phyloP scores from a whole-genome alignment of 1,139 yeast species.

The Saccharomyces hybrid region DNA sequence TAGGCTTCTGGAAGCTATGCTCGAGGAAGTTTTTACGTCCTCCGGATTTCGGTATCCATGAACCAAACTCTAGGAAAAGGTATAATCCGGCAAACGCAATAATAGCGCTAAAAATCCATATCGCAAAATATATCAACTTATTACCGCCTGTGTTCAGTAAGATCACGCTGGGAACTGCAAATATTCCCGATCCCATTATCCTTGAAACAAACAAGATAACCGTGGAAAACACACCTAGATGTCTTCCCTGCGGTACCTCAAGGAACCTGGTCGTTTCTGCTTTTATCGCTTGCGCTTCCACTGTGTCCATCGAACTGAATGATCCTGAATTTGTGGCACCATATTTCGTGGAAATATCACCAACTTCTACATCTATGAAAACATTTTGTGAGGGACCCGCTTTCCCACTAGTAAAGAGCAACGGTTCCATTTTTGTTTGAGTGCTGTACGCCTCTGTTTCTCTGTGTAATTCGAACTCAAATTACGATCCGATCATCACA shows the following conservation, averaged over 20 bases:
- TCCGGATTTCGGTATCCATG: slow-evolving; percentile 64
- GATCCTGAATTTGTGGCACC: slow-evolving; percentile 2
- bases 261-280: slow-evolving; percentile 17
- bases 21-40: slow-evolving; percentile 68
- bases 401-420: background rate
- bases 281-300: slow-evolving; percentile 6
- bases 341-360: background rate
- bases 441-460: background rate
- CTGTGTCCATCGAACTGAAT: slow-evolving; percentile 7
- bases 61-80: slow-evolving; percentile 60
- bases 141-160: slow-evolving; percentile 64
- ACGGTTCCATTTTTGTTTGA: background rate
- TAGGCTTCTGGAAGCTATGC: slow-evolving; percentile 53
- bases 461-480: background rate
- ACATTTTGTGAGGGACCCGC: background rate
- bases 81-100: slow-evolving; percentile 60
- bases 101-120: slow-evolving; percentile 56
- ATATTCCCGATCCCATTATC: slow-evolving; percentile 72
- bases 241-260: slow-evolving; percentile 70
- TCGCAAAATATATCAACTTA: slow-evolving; percentile 46
- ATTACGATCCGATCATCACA: background rate
- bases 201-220: slow-evolving; percentile 56
- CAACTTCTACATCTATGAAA: slow-evolving; percentile 1
- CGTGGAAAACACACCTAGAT: slow-evolving; percentile 60
- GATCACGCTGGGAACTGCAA: slow-evolving; percentile 65